Evolutionary conservation across 495 filamentous ascomycete species (phyloP).

Genomic region (Aspergillus heteromorphus): DNA sequence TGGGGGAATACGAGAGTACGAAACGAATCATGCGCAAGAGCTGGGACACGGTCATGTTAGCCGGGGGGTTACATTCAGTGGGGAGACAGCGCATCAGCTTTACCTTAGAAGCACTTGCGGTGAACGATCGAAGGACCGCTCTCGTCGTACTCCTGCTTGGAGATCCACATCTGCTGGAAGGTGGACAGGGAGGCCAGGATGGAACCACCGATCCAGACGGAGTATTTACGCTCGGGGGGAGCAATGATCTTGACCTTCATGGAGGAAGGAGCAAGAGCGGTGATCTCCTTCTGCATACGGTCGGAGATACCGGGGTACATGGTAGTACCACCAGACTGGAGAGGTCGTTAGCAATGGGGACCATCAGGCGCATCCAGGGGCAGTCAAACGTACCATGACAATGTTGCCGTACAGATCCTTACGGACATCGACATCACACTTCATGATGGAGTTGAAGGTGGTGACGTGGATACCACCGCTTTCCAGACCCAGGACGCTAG

Average conservation of each 20-base stretch:
- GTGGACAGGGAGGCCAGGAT: conserved; percentile 98
- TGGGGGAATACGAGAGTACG: conserved; percentile 44
- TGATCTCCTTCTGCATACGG: conserved; percentile 99
- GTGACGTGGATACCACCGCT: conserved; percentile 98
- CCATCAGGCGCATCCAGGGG: neutral
- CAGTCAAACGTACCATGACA: conserved; percentile 86
- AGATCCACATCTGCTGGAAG: conserved; percentile 99
- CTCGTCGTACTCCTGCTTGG: conserved; percentile 99
- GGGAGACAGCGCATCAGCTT: too few species aligned
- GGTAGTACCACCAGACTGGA: conserved; percentile 91
- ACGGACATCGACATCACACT: conserved; percentile 99
- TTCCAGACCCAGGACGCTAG: conserved; percentile 95
- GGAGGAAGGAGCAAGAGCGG: conserved; percentile 94
- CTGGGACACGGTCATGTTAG: conserved; percentile 6
- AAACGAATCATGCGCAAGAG: conserved; percentile 28
- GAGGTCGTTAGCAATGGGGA: conserved; percentile 12
- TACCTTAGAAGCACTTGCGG: conserved; percentile 99
- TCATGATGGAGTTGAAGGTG: conserved; percentile 99
- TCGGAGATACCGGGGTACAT: conserved; percentile 99
- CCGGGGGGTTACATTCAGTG: neutral
- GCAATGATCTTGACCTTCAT: conserved; percentile 81
- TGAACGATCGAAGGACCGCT: conserved; percentile 98
- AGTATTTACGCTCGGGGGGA: conserved; percentile 74
- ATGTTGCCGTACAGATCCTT: conserved; percentile 99
- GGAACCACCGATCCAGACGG: conserved; percentile 99